Evolutionary conservation across 106 monocot species (phyloP).

Genomic region (Phalaenopsis aphrodite): DNA sequence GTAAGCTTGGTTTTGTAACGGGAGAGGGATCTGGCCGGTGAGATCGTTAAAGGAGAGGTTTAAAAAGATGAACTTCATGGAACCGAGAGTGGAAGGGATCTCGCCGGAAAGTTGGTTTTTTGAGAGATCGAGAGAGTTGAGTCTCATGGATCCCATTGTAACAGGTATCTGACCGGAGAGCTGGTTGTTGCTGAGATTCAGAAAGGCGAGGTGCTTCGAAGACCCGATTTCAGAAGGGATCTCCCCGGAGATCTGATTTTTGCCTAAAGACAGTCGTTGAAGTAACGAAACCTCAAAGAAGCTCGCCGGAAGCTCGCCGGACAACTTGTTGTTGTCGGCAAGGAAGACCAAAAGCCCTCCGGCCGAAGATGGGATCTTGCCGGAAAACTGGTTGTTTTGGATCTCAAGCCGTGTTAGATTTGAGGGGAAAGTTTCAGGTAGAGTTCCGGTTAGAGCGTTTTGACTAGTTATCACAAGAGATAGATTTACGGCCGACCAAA

Average conservation of each 20-base stretch:
- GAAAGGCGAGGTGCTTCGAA: slow-evolving; percentile 16
- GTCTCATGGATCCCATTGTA: slow-evolving; percentile 9
- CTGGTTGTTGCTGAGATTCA: slow-evolving; percentile 34
- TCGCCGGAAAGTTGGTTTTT: slow-evolving; percentile 23
- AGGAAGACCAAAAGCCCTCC: slow-evolving; percentile 18
- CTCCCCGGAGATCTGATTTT: slow-evolving; percentile 44
- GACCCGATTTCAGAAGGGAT: slow-evolving; percentile 24
- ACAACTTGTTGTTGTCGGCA: slow-evolving; percentile 41
- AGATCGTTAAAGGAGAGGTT: slow-evolving; percentile 40
- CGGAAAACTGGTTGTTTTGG: slow-evolving; percentile 49
- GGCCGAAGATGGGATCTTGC: slow-evolving; percentile 39
- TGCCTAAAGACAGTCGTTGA: slow-evolving; percentile 18
- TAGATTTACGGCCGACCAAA: slow-evolving; percentile 48
- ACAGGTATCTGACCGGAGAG: slow-evolving; percentile 33
- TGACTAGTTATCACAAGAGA: slow-evolving; percentile 12
- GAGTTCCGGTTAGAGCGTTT: slow-evolving; percentile 48
- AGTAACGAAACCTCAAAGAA: slow-evolving; percentile 16
- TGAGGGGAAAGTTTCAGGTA: slow-evolving; percentile 34
- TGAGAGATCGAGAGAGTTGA: slow-evolving; percentile 31
- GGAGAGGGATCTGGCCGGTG: slow-evolving; percentile 28
- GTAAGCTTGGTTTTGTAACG: slow-evolving; percentile 12
- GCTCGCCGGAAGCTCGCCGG: slow-evolving; percentile 34
- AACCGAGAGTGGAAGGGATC: slow-evolving; percentile 1
- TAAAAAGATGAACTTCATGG: neutral
- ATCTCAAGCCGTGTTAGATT: slow-evolving; percentile 49